A percentile compares a stretch with the other conserved stretches of the same genome.
phyloP scores from a whole-genome alignment of 2,329 filamentous ascomycete species.

The Bipolaris victoriae region DNA sequence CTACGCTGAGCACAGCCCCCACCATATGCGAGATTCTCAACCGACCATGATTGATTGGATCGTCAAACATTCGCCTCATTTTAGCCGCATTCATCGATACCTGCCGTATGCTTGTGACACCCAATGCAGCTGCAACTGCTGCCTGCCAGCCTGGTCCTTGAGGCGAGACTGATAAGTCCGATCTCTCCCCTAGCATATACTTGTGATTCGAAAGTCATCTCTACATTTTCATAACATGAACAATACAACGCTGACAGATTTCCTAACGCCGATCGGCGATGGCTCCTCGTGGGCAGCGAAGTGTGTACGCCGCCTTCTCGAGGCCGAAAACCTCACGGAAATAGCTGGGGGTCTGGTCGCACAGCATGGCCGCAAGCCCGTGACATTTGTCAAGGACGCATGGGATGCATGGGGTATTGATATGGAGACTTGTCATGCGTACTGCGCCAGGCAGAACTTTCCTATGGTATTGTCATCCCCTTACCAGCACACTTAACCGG shows the following conservation, averaged over 20 bases:
- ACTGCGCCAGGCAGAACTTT: constrained; percentile 2
- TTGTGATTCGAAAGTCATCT: neutral
- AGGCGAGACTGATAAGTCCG: neutral
- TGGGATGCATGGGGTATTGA: constrained; percentile 5
- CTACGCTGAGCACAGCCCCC: neutral
- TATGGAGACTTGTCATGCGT: neutral
- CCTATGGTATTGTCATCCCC: constrained; percentile 6
- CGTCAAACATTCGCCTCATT: neutral
- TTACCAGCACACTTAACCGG: neutral
- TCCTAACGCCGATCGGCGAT: neutral
- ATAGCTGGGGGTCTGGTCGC: neutral
- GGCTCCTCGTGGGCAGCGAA: neutral
- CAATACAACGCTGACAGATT: neutral
- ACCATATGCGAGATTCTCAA: neutral
- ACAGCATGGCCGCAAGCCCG: neutral
- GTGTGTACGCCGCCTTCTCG: constrained; percentile 1
- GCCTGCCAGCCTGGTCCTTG: neutral
- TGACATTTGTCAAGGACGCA: neutral
- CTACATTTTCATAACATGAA: neutral
- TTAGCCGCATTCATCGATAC: neutral
- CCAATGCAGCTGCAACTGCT: neutral
- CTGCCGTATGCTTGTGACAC: neutral
- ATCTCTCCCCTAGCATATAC: neutral
- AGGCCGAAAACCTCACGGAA: neutral
- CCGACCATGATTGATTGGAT: neutral